These are phyloP conservation scores for Paraconiothyrium brasiliense DNA, from an alignment of 2,329 filamentous ascomycete genomes.

Conservation along the genomic window DNA sequence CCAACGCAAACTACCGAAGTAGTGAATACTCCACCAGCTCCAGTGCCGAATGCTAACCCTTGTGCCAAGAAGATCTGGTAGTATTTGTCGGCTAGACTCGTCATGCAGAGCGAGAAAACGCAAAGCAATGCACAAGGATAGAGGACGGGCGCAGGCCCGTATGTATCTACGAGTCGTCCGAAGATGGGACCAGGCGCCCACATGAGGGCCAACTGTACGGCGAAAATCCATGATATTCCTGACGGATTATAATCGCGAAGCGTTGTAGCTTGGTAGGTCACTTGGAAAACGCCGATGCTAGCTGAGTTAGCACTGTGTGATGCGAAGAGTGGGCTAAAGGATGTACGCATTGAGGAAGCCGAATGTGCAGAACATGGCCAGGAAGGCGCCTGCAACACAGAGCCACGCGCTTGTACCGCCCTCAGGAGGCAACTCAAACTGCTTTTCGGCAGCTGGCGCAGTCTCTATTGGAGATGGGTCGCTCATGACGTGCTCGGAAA, in stretches of 20 bases:
- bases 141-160: slow-evolving; percentile 65
- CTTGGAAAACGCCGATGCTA: slow-evolving; percentile 50
- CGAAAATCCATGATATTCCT: slow-evolving; percentile 54
- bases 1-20: slow-evolving; percentile 50
- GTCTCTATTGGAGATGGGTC: neutral
- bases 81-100: slow-evolving; percentile 61
- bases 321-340: neutral
- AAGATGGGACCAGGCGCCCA: slow-evolving; percentile 64
- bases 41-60: slow-evolving; percentile 59
- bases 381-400: slow-evolving; percentile 20
- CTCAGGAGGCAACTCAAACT: slow-evolving; percentile 7
- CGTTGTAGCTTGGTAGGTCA: slow-evolving; percentile 51
- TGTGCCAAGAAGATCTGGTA: slow-evolving; percentile 63
- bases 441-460: neutral
- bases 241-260: slow-evolving; percentile 42
- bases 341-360: slow-evolving; percentile 23
- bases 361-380: slow-evolving; percentile 20
- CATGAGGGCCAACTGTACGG: slow-evolving; percentile 53
- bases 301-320: neutral
- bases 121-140: slow-evolving; percentile 60
- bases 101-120: slow-evolving; percentile 69
- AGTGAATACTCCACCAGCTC: slow-evolving; percentile 59
- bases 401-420: slow-evolving; percentile 17
- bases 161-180: slow-evolving; percentile 68
- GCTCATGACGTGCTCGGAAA: neutral